Evolutionary conservation across 306 rosid genomes (phyloP).

Genomic region (Senna tora): DNA sequence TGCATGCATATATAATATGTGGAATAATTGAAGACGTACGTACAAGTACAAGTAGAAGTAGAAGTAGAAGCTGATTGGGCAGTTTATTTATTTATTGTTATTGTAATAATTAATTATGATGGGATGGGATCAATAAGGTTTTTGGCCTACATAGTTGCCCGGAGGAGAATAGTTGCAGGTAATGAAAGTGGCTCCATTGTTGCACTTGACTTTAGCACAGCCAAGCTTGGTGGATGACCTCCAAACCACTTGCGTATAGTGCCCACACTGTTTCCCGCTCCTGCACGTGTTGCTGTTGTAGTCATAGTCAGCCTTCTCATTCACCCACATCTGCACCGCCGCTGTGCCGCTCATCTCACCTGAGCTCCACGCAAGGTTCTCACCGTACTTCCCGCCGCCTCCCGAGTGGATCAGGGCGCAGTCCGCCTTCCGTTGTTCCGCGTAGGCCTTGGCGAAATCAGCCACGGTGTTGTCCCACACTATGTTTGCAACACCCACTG

Average conservation of each 20-base stretch:
- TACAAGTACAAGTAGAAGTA: too few species aligned
- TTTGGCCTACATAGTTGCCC: slow-evolving; percentile 44
- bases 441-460: slow-evolving; percentile 35
- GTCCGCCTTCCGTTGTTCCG: slow-evolving; percentile 13
- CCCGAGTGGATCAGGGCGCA: slow-evolving; percentile 42
- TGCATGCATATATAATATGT: too few species aligned
- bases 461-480: slow-evolving; percentile 35
- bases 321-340: too few species aligned
- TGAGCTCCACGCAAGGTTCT: slow-evolving; percentile 41
- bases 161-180: slow-evolving; percentile 66
- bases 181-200: slow-evolving; percentile 54
- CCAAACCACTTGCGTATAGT: slow-evolving; percentile 69
- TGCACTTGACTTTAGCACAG: slow-evolving; percentile 52
- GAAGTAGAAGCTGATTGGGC: too few species aligned
- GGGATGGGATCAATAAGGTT: slow-evolving; percentile 47
- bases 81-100: too few species aligned
- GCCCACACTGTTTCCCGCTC: slow-evolving; percentile 40
- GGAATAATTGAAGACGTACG: too few species aligned
- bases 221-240: slow-evolving; percentile 46
- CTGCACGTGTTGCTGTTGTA: slow-evolving; percentile 49
- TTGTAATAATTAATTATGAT: too few species aligned
- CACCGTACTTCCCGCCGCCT: slow-evolving; percentile 42
- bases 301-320: slow-evolving; percentile 3
- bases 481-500: slow-evolving; percentile 9
- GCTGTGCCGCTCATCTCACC: not conserved